Evolutionary conservation across 345 rosid species (phyloP).

Genomic region (Anastatica hierochuntica): DNA sequence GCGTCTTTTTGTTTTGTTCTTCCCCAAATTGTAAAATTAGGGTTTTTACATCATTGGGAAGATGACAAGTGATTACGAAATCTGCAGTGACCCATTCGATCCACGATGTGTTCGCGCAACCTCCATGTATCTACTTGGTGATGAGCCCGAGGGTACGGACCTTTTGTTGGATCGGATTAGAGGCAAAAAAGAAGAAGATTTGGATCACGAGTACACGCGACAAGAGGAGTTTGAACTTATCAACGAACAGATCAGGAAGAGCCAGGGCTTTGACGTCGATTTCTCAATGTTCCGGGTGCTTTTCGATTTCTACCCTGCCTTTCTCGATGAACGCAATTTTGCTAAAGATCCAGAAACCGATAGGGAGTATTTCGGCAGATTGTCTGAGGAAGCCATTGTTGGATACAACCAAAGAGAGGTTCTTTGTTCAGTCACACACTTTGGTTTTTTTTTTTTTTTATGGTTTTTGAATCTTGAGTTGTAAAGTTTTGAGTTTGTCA

Average conservation of each 20-base stretch:
- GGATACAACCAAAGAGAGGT: neutral
- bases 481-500: no score
- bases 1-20: no score
- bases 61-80: neutral
- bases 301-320: neutral
- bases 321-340: neutral
- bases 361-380: neutral
- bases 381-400: neutral
- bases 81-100: neutral
- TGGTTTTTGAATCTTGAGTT: no score
- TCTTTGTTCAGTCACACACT: no score
- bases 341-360: neutral
- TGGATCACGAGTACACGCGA: neutral
- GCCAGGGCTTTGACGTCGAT: neutral
- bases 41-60: no score
- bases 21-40: no score
- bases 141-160: neutral
- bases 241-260: neutral
- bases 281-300: neutral
- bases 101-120: neutral
- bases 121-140: neutral
- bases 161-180: neutral
- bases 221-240: neutral
- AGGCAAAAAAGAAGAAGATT: neutral
- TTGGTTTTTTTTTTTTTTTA: no score